A percentile compares a stretch with the other conserved stretches of the same genome.
Evolutionary conservation across 257 asterid species (phyloP).

Genomic region (Mentha longifolia): DNA sequence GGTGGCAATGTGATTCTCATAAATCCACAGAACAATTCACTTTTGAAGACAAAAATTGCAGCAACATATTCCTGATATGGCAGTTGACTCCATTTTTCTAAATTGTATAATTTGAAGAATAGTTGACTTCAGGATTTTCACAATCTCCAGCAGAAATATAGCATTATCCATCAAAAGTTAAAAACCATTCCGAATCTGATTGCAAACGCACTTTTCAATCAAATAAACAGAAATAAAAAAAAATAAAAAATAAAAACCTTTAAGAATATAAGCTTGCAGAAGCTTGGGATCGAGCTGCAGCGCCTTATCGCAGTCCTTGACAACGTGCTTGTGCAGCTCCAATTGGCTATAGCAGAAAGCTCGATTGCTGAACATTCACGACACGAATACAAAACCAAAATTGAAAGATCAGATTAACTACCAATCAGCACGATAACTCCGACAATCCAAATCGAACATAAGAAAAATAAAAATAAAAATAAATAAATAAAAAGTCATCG

Average conservation of each 20-base stretch:
- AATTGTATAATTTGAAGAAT: conserved; percentile 12
- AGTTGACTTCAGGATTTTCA: conserved; percentile 30
- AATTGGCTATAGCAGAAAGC: conserved; percentile 94
- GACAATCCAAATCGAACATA: conserved; percentile 8
- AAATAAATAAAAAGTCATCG: neutral
- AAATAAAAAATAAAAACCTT: conserved; percentile 63
- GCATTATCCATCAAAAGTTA: neutral
- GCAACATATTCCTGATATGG: conserved; percentile 23
- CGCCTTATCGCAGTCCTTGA: conserved; percentile 93
- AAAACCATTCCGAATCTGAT: conserved; percentile 22
- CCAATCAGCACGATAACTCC: conserved; percentile 20
- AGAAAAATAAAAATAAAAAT: too few relatives aligned
- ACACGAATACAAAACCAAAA: conserved; percentile 11
- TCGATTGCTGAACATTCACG: conserved; percentile 70
- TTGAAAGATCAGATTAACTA: conserved; percentile 34
- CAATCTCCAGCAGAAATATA: neutral
- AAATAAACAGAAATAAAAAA: conserved; percentile 23
- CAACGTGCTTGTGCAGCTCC: conserved; percentile 95
- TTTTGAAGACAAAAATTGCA: neutral
- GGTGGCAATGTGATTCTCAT: conserved; percentile 25
- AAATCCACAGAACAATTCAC: conserved; percentile 14
- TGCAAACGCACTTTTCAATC: conserved; percentile 16
- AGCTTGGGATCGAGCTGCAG: conserved; percentile 83
- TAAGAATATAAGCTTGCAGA: conserved; percentile 81
- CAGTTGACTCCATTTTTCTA: conserved; percentile 21